Evolutionary conservation across 1,284 basidiomycete species (phyloP).

Genomic region (Nidula niveotomentosa): DNA sequence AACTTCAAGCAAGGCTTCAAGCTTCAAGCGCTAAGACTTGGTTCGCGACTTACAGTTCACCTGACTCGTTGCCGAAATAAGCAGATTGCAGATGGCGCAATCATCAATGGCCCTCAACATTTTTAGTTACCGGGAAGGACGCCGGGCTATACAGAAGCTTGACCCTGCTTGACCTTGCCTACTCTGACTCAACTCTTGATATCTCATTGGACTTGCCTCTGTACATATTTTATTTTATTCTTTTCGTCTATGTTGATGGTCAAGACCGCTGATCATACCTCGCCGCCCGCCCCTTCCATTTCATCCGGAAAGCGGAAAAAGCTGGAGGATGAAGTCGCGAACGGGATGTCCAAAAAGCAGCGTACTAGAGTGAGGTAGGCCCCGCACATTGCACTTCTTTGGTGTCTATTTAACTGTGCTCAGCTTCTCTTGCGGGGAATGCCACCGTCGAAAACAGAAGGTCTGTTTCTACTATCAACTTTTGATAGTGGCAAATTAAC

Average conservation of each 20-base stretch:
- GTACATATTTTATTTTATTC: neutral
- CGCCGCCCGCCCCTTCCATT: constrained; percentile 14
- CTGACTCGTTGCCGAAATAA: too few relatives aligned
- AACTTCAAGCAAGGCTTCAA: too few relatives aligned
- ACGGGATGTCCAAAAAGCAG: constrained; percentile 59
- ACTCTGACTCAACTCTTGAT: neutral
- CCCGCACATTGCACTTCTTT: constrained; percentile 11
- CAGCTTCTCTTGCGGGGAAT: constrained; percentile 86
- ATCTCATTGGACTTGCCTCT: constrained; percentile 2
- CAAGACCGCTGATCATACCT: constrained; percentile 27
- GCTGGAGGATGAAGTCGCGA: constrained; percentile 55
- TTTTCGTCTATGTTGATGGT: constrained; percentile 25
- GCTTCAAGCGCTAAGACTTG: too few relatives aligned
- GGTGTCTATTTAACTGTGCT: constrained; percentile 5
- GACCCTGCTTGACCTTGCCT: neutral
- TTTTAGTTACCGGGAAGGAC: too few relatives aligned
- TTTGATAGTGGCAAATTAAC: constrained; percentile 16
- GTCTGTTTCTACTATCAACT: constrained; percentile 28
- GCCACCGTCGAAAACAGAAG: constrained; percentile 83
- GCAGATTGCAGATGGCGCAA: too few relatives aligned
- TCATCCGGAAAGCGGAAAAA: constrained; percentile 56
- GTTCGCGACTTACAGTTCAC: too few relatives aligned
- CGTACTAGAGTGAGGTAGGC: constrained; percentile 73
- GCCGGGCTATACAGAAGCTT: too few relatives aligned
- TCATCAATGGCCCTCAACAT: too few relatives aligned